Base-by-base conservation (phyloP, 2,329 filamentous ascomycete species). In the Aspergillus glaucus region DNA sequence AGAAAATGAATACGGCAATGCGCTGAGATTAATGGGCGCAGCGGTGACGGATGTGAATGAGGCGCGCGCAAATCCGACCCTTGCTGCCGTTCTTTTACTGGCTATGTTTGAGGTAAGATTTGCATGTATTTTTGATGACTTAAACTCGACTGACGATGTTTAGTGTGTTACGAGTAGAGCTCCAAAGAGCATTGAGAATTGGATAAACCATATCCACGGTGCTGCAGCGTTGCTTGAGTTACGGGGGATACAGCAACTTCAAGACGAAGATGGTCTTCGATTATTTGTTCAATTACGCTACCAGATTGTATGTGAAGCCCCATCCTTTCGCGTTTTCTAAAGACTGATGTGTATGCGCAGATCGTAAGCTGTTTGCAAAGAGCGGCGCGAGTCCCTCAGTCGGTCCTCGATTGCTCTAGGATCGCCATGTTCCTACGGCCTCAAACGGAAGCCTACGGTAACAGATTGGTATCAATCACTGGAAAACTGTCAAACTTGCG, bases 91-190 rank as follows among this genome's bases (percentile, higher is more conserved):
- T 26, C 70, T 84, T 39, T 72, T 80, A 56, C 73, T 85, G 54
- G 79, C 80, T 43, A 71, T 83, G 62, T 85, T 81, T 52, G 81
- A 85, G 72, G 80, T 83, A 65, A 58, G 68, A 24, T 8, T n/a
- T 9, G 28, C 15, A 12, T 36, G 32, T 45, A 32, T 12, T 12
- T 12, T 30, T 4, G 9, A 30, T 30, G 4, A 12, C 9, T 30
- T 30, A 2, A 12, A 12, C 26, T 12, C 26, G 9, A 12, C 37
- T 40, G 37, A 40, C 37, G 9, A 6, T 10, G 10, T 17, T 19
- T 71, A 68, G 55, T 70, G 24, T 12, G 57, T 71, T 15, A 68
- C 66, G 6, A 65, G 65, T 50, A 62, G 76, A 32, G 71, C 72
- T 3, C 68, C 71, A 32, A 62, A 73, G 46, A 72, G 75, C 21